These are phyloP conservation scores for Quercus glauca DNA, from an alignment of 306 rosid species.

Conservation along the genomic window DNA sequence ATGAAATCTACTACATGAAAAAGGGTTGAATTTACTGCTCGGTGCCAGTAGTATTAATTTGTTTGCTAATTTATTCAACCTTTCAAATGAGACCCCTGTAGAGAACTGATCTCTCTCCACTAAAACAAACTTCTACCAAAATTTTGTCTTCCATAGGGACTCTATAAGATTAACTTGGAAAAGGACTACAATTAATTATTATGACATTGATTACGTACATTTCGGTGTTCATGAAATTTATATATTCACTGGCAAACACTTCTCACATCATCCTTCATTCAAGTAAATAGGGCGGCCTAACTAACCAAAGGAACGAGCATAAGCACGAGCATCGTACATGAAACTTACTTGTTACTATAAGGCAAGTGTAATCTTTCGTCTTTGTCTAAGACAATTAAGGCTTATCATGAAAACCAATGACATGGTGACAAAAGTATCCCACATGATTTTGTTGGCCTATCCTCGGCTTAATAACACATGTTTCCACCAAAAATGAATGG, in stretches of 20 bases:
- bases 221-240: neutral
- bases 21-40: neutral
- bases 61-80: neutral
- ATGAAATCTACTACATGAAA: neutral
- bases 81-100: neutral
- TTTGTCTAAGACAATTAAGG: too few species aligned
- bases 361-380: too few species aligned
- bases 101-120: too few species aligned
- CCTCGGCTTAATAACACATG: too few species aligned
- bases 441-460: too few species aligned
- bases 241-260: neutral
- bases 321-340: neutral
- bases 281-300: neutral
- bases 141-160: neutral
- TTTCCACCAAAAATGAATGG: too few species aligned
- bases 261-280: neutral
- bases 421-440: too few species aligned
- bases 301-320: neutral
- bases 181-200: neutral
- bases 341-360: too few species aligned
- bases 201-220: neutral
- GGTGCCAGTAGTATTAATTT: neutral
- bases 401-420: too few species aligned
- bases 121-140: neutral
- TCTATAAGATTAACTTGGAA: neutral